Conservation (phyloP, 2,329 filamentous ascomycete species). For the Colletotrichum scovillei region DNA sequence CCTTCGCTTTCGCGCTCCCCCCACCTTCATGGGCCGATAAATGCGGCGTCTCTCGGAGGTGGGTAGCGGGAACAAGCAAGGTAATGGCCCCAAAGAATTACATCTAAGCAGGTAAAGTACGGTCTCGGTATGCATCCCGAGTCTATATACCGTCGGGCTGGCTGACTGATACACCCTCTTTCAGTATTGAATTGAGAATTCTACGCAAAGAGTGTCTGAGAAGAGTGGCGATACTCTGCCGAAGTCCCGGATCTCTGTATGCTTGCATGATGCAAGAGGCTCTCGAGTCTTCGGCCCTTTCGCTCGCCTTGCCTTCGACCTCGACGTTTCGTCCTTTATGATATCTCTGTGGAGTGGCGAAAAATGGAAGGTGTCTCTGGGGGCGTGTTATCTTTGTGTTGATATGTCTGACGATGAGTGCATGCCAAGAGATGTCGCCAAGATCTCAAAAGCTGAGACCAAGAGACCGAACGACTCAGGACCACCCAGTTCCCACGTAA, state of each 20-base stretch:
- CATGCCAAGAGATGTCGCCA: too few relatives aligned
- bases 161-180: background rate
- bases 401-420: too few relatives aligned
- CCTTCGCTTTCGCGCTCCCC: conserved; percentile 5
- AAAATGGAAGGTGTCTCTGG: too few relatives aligned
- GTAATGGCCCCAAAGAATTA: background rate
- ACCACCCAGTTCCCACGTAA: background rate
- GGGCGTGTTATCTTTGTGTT: too few relatives aligned
- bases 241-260: background rate
- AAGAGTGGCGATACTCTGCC: background rate
- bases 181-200: too few relatives aligned
- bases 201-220: background rate
- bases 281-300: background rate
- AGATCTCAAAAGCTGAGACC: too few relatives aligned
- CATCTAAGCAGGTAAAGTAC: background rate
- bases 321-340: too few relatives aligned
- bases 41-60: background rate
- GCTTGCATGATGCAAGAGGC: background rate
- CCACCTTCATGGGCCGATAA: conserved; percentile 7
- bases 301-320: too few relatives aligned
- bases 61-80: background rate
- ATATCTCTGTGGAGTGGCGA: too few relatives aligned
- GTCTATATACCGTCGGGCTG: background rate
- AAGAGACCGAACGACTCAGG: background rate
- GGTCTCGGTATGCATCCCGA: background rate